phyloP scores from a whole-genome alignment of 257 asterid genomes.

The Knoxia roxburghii region DNA sequence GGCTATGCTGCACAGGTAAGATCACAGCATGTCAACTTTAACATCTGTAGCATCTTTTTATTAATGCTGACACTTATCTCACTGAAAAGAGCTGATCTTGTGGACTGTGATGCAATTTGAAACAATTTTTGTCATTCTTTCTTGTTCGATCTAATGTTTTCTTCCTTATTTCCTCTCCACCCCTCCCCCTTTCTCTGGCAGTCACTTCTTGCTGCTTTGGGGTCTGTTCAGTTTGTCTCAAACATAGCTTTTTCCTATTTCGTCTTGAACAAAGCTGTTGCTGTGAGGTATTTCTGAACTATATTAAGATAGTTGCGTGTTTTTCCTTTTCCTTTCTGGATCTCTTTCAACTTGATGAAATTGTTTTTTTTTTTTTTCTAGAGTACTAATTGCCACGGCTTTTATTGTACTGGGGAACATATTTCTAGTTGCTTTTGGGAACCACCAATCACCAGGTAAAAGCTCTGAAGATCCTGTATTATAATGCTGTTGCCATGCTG shows the following conservation, averaged over 20 bases:
- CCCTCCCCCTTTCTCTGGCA: conserved; percentile 25
- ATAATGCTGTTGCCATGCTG: neutral
- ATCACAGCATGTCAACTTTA: conserved; percentile 1
- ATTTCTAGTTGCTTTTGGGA: conserved; percentile 97
- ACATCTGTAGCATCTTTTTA: neutral
- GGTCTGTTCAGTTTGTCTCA: conserved; percentile 92
- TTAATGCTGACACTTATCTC: neutral
- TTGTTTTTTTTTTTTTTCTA: conserved; percentile 19
- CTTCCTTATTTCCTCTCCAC: neutral
- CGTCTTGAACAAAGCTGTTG: conserved; percentile 76
- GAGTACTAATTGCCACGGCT: conserved; percentile 87
- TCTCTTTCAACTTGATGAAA: neutral
- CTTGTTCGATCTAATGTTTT: neutral
- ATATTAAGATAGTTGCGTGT: conserved; percentile 10
- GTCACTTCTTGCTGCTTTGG: conserved; percentile 98
- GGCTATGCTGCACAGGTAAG: conserved; percentile 99
- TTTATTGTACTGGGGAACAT: conserved; percentile 93
- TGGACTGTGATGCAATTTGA: neutral
- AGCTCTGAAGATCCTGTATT: conserved; percentile 15
- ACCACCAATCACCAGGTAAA: conserved; percentile 97
- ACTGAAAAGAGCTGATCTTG: neutral
- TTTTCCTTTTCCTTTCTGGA: conserved; percentile 6
- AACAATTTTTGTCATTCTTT: neutral
- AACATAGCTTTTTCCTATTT: conserved; percentile 87
- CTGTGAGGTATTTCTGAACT: conserved; percentile 60